Conservation (phyloP, 352 stramenopile species). For the Phytophthora boehmeriae region DNA sequence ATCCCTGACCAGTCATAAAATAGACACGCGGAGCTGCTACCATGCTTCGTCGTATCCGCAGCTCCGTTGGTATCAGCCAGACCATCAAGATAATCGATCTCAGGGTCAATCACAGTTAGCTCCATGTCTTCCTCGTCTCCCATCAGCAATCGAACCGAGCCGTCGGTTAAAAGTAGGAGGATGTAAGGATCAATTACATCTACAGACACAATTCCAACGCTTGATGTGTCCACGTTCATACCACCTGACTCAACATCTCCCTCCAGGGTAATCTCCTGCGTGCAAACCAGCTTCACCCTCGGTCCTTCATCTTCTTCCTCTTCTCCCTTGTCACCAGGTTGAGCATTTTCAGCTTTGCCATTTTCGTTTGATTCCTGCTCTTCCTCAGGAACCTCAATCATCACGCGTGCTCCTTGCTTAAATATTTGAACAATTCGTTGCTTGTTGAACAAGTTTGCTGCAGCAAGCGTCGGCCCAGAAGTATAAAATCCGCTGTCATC, state of each 20-base stretch:
- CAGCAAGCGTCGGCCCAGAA: slow-evolving; percentile 75
- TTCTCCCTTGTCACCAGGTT: slow-evolving; percentile 21
- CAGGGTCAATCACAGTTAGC: slow-evolving; percentile 78
- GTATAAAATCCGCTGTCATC: slow-evolving; percentile 88
- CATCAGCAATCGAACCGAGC: slow-evolving; percentile 80
- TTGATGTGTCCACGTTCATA: slow-evolving; percentile 81
- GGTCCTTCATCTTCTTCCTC: slow-evolving; percentile 63
- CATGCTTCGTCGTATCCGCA: slow-evolving; percentile 28
- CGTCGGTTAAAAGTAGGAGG: slow-evolving; percentile 79
- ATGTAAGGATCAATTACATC: slow-evolving; percentile 88
- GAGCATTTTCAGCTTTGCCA: slow-evolving; percentile 24
- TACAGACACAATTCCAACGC: slow-evolving; percentile 81
- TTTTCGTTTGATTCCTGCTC: slow-evolving; percentile 18
- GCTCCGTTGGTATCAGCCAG: slow-evolving; percentile 34
- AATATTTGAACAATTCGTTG: slow-evolving; percentile 89
- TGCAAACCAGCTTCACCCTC: slow-evolving; percentile 74
- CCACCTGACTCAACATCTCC: slow-evolving; percentile 80
- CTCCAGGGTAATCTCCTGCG: slow-evolving; percentile 84
- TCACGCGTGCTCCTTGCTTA: slow-evolving; percentile 81
- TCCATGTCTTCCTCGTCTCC: slow-evolving; percentile 85
- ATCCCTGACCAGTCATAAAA: slow-evolving; percentile 88
- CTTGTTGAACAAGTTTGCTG: slow-evolving; percentile 81
- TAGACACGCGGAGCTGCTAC: slow-evolving; percentile 74
- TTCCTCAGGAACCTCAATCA: slow-evolving; percentile 71
- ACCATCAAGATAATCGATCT: slow-evolving; percentile 61